Percentiles rank a stretch among this genome's conserved stretches.
phyloP scores from a whole-genome alignment of 2,329 filamentous ascomycete species.

The Ilyonectria mors-panacis region DNA sequence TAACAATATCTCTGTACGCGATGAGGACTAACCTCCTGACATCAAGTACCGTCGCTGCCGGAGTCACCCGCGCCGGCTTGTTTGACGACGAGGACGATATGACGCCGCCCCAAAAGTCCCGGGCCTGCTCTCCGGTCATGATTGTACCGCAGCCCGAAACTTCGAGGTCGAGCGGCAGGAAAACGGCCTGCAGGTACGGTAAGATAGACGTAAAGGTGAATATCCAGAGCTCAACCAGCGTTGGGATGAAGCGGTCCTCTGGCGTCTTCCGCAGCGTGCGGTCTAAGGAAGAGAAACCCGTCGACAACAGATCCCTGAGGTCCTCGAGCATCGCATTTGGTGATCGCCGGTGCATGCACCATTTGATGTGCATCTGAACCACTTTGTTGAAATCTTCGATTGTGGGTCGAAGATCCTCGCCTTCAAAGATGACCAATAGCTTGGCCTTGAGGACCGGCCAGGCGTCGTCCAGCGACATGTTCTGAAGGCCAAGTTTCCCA shows the following conservation, averaged over 20 bases:
- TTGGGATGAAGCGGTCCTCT: slow-evolving; percentile 90
- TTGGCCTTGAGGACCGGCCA: slow-evolving; percentile 86
- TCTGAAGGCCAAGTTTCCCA: slow-evolving; percentile 70
- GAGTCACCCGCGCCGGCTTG: slow-evolving; percentile 60
- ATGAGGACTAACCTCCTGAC: slow-evolving; percentile 91
- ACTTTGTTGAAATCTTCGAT: slow-evolving; percentile 88
- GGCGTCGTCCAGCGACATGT: slow-evolving; percentile 82
- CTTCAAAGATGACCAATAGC: slow-evolving; percentile 84
- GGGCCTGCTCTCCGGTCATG: slow-evolving; percentile 82
- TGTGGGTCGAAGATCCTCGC: slow-evolving; percentile 83
- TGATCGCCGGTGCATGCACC: slow-evolving; percentile 80
- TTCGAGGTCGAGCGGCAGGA: slow-evolving; percentile 92
- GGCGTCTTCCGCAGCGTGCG: slow-evolving; percentile 83
- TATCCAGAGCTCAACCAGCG: slow-evolving; percentile 94
- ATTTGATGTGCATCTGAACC: slow-evolving; percentile 83
- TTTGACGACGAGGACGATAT: slow-evolving; percentile 58
- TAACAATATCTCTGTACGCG: slow-evolving; percentile 89
- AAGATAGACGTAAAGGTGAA: slow-evolving; percentile 91
- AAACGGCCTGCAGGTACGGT: slow-evolving; percentile 95
- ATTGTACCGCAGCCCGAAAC: slow-evolving; percentile 88
- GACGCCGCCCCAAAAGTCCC: slow-evolving; percentile 90
- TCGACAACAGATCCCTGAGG: slow-evolving; percentile 79
- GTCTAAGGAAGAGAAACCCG: slow-evolving; percentile 89
- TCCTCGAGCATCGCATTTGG: slow-evolving; percentile 83
- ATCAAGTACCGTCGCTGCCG: slow-evolving; percentile 75